These are phyloP conservation scores for Sphaerosporella brunnea DNA, from an alignment of 495 filamentous ascomycete genomes.

Conservation along the genomic window DNA sequence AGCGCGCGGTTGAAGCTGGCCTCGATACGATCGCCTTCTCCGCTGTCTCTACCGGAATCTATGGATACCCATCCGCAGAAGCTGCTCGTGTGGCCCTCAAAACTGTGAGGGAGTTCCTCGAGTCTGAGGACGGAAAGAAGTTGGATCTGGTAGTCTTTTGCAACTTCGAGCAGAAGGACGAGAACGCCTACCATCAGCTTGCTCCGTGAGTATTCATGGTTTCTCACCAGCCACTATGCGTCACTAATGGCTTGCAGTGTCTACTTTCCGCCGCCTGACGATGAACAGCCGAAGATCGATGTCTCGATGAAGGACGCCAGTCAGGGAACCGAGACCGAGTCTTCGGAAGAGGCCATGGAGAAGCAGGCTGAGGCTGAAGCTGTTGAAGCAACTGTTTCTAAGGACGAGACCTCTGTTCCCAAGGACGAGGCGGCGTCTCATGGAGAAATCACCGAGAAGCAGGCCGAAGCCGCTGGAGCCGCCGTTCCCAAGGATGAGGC, in stretches of 20 bases:
- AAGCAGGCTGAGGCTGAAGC: no score
- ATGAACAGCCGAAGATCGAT: background rate
- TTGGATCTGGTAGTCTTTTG: slow-evolving; percentile 66
- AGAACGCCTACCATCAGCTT: slow-evolving; percentile 44
- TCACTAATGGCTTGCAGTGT: background rate
- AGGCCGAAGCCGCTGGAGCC: no score
- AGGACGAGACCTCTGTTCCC: no score
- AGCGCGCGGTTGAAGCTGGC: slow-evolving; percentile 47
- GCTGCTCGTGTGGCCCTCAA: slow-evolving; percentile 52
- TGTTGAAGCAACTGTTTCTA: no score
- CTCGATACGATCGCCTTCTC: slow-evolving; percentile 64
- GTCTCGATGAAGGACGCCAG: background rate
- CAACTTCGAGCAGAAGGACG: slow-evolving; percentile 62
- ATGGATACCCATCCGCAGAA: slow-evolving; percentile 61
- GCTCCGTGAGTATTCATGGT: slow-evolving; percentile 47
- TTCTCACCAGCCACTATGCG: background rate
- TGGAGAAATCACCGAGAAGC: no score
- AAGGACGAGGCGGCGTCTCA: no score
- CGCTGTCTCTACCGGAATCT: slow-evolving; percentile 71
- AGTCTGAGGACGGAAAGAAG: slow-evolving; percentile 35
- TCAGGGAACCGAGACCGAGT: background rate
- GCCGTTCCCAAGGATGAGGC: no score
- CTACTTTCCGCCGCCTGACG: background rate
- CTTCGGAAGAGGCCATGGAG: no score
- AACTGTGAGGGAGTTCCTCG: slow-evolving; percentile 55